phyloP scores from a whole-genome alignment of 1,284 basidiomycete genomes.

The Moesziomyces sp. region DNA sequence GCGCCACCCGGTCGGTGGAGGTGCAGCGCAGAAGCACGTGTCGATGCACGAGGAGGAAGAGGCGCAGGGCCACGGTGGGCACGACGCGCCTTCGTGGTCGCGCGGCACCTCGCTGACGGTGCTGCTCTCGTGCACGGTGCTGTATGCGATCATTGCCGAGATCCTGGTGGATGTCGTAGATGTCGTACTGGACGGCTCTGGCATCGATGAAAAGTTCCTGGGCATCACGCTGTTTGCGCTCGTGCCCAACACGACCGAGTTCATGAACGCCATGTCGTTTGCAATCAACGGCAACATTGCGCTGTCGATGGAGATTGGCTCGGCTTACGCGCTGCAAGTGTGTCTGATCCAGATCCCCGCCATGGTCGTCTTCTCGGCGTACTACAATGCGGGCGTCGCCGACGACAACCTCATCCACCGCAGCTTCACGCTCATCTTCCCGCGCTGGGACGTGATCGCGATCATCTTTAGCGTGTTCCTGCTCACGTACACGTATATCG shows the following conservation, averaged over 20 bases:
- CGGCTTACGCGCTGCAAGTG: constrained; percentile 97
- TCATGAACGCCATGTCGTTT: constrained; percentile 99
- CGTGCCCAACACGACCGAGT: constrained; percentile 98
- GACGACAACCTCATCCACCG: constrained; percentile 46
- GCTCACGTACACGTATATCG: constrained; percentile 98
- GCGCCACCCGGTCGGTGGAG: constrained; percentile 19
- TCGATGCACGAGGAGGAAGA: constrained; percentile 53
- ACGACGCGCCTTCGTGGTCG: constrained; percentile 84
- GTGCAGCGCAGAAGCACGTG: constrained; percentile 37
- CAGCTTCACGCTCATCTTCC: constrained; percentile 80
- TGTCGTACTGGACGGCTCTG: constrained; percentile 89
- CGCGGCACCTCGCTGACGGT: constrained; percentile 57
- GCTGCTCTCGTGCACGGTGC: constrained; percentile 77
- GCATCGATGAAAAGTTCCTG: constrained; percentile 96
- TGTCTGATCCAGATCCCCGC: constrained; percentile 97
- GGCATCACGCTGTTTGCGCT: constrained; percentile 96
- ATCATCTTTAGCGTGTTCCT: constrained; percentile 85
- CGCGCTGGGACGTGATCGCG: constrained; percentile 96
- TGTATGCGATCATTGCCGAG: constrained; percentile 97
- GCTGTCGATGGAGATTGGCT: constrained; percentile 95
- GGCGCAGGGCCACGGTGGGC: constrained; percentile 78
- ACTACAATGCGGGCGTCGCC: constrained; percentile 83
- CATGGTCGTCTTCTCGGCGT: constrained; percentile 97
- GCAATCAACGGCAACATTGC: constrained; percentile 97
- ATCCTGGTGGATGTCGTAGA: constrained; percentile 95